These are phyloP conservation scores for Exsudoporus floridanus DNA, from an alignment of 1,284 basidiomycete genomes.

Conservation along the genomic window DNA sequence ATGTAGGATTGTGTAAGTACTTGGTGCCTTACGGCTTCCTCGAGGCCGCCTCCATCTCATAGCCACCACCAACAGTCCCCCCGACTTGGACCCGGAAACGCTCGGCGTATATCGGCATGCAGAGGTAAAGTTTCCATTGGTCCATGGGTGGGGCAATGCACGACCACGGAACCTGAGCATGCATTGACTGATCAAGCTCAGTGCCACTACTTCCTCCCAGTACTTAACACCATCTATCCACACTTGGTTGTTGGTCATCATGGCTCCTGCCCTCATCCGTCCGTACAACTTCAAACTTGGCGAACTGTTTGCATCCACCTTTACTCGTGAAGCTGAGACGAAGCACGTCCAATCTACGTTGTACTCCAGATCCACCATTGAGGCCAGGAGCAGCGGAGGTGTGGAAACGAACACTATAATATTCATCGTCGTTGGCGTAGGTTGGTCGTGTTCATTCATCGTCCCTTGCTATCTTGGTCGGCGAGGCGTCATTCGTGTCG, in stretches of 20 bases:
- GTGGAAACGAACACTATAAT: slow-evolving; percentile 23
- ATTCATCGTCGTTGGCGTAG: slow-evolving; percentile 30
- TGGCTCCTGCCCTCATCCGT: slow-evolving; percentile 12
- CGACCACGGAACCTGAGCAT: slow-evolving; percentile 5
- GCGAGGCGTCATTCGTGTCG: slow-evolving; percentile 1
- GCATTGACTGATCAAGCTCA: slow-evolving; percentile 14
- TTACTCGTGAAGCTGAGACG: not conserved
- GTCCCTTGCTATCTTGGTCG: not conserved
- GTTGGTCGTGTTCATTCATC: slow-evolving; percentile 23
- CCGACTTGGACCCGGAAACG: slow-evolving; percentile 15
- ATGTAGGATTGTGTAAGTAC: slow-evolving; percentile 14
- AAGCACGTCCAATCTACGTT: slow-evolving; percentile 13
- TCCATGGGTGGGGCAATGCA: slow-evolving; percentile 21
- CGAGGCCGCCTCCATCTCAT: slow-evolving; percentile 22
- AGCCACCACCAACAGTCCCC: slow-evolving; percentile 21
- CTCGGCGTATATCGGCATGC: slow-evolving; percentile 17
- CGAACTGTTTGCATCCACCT: slow-evolving; percentile 1
- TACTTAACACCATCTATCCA: slow-evolving; percentile 21
- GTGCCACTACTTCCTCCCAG: slow-evolving; percentile 9
- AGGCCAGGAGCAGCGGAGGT: not conserved
- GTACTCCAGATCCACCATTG: slow-evolving; percentile 14
- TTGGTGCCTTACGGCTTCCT: slow-evolving; percentile 16
- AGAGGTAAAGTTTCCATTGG: slow-evolving; percentile 26
- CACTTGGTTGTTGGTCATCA: not conserved
- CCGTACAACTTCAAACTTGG: not conserved